Evolutionary conservation across 1,284 basidiomycete genomes (phyloP).

Genomic region (Malassezia globosa): DNA sequence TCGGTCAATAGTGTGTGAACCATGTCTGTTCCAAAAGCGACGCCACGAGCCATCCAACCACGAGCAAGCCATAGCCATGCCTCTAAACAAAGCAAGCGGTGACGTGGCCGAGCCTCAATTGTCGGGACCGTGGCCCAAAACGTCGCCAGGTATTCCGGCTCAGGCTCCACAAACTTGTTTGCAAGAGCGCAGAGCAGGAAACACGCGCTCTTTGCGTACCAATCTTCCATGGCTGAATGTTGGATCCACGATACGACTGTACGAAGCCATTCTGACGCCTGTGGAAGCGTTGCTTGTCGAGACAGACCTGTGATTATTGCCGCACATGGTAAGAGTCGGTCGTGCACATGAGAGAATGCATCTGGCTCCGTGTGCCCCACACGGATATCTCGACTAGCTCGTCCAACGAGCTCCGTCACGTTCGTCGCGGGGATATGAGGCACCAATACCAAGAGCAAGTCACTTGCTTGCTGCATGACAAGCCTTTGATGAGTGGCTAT

Average conservation of each 20-base stretch:
- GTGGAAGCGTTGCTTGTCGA: neutral
- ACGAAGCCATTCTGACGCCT: neutral
- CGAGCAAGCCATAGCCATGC: conserved; percentile 35
- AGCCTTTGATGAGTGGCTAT: conserved; percentile 22
- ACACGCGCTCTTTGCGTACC: neutral
- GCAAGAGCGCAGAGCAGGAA: conserved; percentile 15
- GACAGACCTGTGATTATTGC: neutral
- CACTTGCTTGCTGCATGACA: conserved; percentile 28
- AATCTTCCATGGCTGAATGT: neutral
- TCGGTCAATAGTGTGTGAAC: conserved; percentile 22
- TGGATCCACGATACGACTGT: neutral
- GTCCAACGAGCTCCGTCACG: neutral
- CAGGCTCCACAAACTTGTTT: conserved; percentile 33
- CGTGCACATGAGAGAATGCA: neutral
- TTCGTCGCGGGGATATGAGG: conserved; percentile 17
- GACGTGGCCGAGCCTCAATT: neutral
- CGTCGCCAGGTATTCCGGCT: conserved; percentile 16
- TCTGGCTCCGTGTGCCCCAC: neutral
- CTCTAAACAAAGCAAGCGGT: conserved; percentile 18
- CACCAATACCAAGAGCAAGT: conserved; percentile 25
- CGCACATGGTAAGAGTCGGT: neutral
- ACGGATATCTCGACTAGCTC: too few relatives aligned
- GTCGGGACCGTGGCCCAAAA: conserved; percentile 25
- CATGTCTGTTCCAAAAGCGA: conserved; percentile 25
- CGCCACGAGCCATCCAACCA: conserved; percentile 24